Conservation (phyloP, 2,329 filamentous ascomycete species). For the Xylariales sp. region DNA sequence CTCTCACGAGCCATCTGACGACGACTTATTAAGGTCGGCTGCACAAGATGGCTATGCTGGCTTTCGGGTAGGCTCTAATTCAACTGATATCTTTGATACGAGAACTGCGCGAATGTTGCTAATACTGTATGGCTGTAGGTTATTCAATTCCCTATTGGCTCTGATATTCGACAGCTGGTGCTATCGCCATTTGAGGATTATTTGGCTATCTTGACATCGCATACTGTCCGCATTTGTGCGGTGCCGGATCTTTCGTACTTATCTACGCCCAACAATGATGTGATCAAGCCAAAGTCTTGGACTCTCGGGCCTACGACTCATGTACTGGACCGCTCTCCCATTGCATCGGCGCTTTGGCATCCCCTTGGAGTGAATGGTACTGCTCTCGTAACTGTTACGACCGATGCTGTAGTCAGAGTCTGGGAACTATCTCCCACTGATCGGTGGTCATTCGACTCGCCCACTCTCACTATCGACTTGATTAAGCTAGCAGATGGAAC, state of each 20-base stretch:
- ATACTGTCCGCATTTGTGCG: conserved; percentile 85
- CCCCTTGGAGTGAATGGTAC: conserved; percentile 78
- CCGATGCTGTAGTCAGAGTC: conserved; percentile 80
- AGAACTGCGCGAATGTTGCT: conserved; percentile 2
- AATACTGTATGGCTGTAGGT: conserved; percentile 40
- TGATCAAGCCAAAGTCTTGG: conserved; percentile 78
- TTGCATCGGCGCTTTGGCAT: conserved; percentile 87
- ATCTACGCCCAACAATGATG: conserved; percentile 59
- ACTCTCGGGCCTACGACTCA: conserved; percentile 91
- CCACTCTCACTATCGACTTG: conserved; percentile 79
- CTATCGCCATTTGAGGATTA: conserved; percentile 80
- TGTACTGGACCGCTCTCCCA: conserved; percentile 76
- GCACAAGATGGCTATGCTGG: conserved; percentile 25
- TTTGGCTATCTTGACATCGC: conserved; percentile 78
- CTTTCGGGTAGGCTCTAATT: conserved; percentile 40
- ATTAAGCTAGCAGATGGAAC: conserved; percentile 84
- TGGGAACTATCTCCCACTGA: conserved; percentile 88
- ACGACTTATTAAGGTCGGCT: conserved; percentile 22
- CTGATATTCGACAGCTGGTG: conserved; percentile 78
- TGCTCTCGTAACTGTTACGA: conserved; percentile 82
- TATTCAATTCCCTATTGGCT: conserved; percentile 72
- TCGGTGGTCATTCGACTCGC: conserved; percentile 81
- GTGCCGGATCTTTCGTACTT: conserved; percentile 78
- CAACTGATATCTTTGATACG: conserved; percentile 15
- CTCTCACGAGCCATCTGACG: conserved; percentile 29